Conservation (phyloP, 441 rosid genomes). For the Syzygium malaccense region DNA sequence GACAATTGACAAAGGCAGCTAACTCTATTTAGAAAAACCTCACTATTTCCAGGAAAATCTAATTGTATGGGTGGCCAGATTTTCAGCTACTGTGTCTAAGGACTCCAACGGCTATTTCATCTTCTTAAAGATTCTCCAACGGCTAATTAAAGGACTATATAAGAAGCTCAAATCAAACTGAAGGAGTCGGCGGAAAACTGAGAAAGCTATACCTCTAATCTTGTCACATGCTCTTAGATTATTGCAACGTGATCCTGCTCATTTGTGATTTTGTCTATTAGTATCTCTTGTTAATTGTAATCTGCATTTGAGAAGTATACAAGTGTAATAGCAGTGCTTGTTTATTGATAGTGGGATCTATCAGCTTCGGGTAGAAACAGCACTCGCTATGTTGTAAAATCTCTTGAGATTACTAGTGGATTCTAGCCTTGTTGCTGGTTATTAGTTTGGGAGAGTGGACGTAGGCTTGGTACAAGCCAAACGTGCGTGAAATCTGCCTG, state of each 20-base stretch:
- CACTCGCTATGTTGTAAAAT: neutral
- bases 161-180: neutral
- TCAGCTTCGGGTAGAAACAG: neutral
- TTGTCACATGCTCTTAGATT: no score
- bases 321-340: no score
- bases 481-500: neutral
- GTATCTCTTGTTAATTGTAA: no score
- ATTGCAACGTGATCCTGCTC: no score
- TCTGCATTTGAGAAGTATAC: no score
- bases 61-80: neutral
- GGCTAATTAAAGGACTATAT: neutral
- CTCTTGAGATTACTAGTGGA: neutral
- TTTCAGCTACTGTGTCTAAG: neutral
- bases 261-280: no score
- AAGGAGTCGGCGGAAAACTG: rapidly evolving
- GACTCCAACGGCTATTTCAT: neutral
- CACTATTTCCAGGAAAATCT: neutral
- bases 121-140: neutral
- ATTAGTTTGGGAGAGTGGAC: no score
- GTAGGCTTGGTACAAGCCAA: neutral
- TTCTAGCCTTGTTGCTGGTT: neutral
- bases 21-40: neutral
- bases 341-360: no score
- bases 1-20: no score
- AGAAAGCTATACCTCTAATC: no score